These are phyloP conservation scores for Peronosclerospora sorghi DNA, from an alignment of 352 stramenopile species.

Conservation along the genomic window DNA sequence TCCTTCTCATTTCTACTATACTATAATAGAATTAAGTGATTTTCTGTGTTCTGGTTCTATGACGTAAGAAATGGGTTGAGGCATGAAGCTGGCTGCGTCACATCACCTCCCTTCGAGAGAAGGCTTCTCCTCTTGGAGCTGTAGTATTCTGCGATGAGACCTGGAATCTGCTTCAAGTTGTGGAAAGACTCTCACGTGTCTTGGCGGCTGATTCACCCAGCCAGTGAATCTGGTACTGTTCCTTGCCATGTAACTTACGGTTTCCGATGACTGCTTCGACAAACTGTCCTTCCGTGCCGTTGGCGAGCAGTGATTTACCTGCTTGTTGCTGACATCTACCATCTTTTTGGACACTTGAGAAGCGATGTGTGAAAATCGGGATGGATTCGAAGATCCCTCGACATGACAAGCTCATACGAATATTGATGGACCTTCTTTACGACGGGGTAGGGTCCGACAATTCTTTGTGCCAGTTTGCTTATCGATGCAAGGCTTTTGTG, in stretches of 20 bases:
- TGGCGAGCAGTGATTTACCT: neutral
- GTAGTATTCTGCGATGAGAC: constrained; percentile 1
- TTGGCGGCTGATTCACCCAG: neutral
- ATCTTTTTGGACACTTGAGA: constrained; percentile 3
- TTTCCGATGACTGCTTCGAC: constrained; percentile 5
- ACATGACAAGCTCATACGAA: constrained; percentile 1
- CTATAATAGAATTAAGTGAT: no score
- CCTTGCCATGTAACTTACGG: neutral
- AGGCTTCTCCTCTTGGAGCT: neutral
- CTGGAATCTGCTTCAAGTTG: no score
- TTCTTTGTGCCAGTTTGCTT: no score
- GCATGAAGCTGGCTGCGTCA: neutral
- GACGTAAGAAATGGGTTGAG: no score
- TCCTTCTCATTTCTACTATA: no score
- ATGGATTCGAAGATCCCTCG: constrained; percentile 1
- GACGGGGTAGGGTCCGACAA: constrained; percentile 2
- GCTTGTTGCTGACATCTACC: neutral
- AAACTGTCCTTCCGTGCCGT: no score
- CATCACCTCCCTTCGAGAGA: constrained; percentile 1
- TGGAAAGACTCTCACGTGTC: neutral
- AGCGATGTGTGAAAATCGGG: constrained; percentile 5
- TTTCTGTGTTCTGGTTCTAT: no score
- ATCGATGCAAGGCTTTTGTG: neutral
- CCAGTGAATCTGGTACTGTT: constrained; percentile 3
- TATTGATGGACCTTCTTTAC: neutral